Conservation (phyloP, 2,329 filamentous ascomycete species). For the Colletotrichum navitas region DNA sequence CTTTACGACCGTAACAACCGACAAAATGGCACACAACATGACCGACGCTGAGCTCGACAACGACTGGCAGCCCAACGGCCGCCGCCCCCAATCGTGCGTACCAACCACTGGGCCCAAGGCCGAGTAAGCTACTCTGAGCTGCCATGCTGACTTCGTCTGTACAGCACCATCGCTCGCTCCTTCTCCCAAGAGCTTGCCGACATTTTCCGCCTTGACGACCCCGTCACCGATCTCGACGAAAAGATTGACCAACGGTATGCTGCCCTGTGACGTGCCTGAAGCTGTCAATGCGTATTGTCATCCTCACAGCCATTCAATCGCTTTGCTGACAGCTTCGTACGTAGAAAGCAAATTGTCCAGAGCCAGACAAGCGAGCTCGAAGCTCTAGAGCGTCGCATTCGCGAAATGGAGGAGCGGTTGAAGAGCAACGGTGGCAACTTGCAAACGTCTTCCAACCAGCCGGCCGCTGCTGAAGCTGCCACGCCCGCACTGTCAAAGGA, state of each 20-base stretch:
- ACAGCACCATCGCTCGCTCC: slow-evolving; percentile 86
- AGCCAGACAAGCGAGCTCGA: slow-evolving; percentile 84
- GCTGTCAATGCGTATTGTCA: neutral
- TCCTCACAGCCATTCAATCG: neutral
- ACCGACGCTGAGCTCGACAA: slow-evolving; percentile 79
- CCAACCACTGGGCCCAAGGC: slow-evolving; percentile 69
- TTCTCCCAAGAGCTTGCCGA: slow-evolving; percentile 90
- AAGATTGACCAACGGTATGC: slow-evolving; percentile 86
- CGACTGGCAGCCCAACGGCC: slow-evolving; percentile 83
- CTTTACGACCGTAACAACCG: neutral
- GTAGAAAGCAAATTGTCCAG: slow-evolving; percentile 83
- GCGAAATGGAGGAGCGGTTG: slow-evolving; percentile 86
- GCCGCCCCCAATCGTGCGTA: slow-evolving; percentile 86
- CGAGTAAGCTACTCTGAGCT: slow-evolving; percentile 54
- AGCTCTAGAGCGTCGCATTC: slow-evolving; percentile 84
- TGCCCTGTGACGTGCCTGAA: slow-evolving; percentile 1
- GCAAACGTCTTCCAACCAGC: slow-evolving; percentile 44
- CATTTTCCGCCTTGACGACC: slow-evolving; percentile 89
- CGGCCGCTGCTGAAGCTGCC: slow-evolving; percentile 45
- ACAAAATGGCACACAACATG: slow-evolving; percentile 47
- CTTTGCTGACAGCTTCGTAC: slow-evolving; percentile 8
- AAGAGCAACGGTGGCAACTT: slow-evolving; percentile 51
- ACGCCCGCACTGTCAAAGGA: slow-evolving; percentile 45
- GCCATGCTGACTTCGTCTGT: slow-evolving; percentile 22
- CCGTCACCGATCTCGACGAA: slow-evolving; percentile 78